Evolutionary conservation across 2,329 filamentous ascomycete species (phyloP).

Genomic region (Apiospora marii): DNA sequence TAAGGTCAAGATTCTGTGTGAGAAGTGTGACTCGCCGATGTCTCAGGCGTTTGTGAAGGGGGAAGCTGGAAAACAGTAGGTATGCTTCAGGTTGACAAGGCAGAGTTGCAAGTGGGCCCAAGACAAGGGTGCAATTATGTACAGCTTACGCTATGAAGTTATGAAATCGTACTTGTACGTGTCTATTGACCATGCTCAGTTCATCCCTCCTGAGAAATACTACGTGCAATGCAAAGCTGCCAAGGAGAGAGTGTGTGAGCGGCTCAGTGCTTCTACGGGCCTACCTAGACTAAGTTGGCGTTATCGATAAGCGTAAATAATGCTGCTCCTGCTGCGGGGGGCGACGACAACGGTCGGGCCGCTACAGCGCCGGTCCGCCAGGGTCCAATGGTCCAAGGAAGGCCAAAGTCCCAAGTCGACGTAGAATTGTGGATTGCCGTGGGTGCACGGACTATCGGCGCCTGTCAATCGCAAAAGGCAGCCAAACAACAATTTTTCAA

Average conservation of each 20-base stretch:
- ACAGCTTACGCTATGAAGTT: background rate
- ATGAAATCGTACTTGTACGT: background rate
- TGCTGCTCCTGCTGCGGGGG: background rate
- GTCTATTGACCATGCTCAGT: background rate
- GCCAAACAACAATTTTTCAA: constrained; percentile 21
- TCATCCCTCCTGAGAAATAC: background rate
- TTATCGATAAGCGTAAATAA: background rate
- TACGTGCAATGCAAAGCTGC: background rate
- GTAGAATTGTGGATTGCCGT: background rate
- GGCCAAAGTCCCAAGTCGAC: background rate
- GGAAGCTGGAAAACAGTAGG: background rate
- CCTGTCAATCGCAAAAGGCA: constrained; percentile 15
- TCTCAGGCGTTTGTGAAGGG: background rate
- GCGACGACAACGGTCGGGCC: background rate
- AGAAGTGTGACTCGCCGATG: constrained; percentile 25
- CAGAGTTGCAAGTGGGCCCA: background rate
- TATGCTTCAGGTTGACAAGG: too few species aligned
- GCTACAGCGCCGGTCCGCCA: constrained; percentile 6
- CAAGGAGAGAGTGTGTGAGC: background rate
- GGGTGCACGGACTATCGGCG: constrained; percentile 17
- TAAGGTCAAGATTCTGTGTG: constrained; percentile 34
- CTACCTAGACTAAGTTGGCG: background rate
- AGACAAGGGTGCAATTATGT: background rate
- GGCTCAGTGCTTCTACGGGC: background rate
- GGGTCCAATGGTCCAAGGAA: background rate